These are phyloP conservation scores for Meredithiella fracta DNA, from an alignment of 2,329 filamentous ascomycete species.

Conservation along the genomic window DNA sequence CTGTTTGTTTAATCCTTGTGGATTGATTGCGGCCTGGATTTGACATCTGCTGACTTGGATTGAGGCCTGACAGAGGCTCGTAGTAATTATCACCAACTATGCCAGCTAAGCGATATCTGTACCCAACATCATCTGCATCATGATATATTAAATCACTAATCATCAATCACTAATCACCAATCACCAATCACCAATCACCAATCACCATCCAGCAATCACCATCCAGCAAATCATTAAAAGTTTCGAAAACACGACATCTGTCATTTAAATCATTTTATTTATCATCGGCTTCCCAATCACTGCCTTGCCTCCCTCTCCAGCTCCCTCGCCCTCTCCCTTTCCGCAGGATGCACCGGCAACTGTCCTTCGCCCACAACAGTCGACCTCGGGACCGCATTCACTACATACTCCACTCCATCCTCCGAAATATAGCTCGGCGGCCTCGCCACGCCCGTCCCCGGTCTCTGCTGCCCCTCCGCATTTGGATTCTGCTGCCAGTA, in stretches of 20 bases:
- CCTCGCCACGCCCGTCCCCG: conserved; percentile 24
- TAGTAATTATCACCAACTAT: too few species aligned
- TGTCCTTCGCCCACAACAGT: conserved; percentile 31
- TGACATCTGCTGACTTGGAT: too few species aligned
- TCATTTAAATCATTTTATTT: background rate
- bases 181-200: too few species aligned
- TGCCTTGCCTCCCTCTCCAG: background rate
- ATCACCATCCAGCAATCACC: too few species aligned
- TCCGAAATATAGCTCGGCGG: conserved; percentile 66
- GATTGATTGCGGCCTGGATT: too few species aligned
- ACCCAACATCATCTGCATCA: too few species aligned
- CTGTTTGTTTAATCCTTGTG: too few species aligned
- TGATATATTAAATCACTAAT: too few species aligned
- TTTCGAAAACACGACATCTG: background rate
- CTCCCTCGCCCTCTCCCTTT: conserved; percentile 20
- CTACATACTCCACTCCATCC: conserved; percentile 55
- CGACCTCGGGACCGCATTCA: conserved; percentile 48
- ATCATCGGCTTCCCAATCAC: background rate
- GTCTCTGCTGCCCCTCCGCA: conserved; percentile 14
- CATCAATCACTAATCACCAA: too few species aligned
- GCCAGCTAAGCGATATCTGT: too few species aligned
- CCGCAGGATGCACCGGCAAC: conserved; percentile 33
- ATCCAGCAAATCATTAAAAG: too few species aligned
- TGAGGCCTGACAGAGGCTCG: too few species aligned
- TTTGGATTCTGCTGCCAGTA: conserved; percentile 57